Conservation (phyloP, 2,329 filamentous ascomycete species). For the Lojkania enalia region DNA sequence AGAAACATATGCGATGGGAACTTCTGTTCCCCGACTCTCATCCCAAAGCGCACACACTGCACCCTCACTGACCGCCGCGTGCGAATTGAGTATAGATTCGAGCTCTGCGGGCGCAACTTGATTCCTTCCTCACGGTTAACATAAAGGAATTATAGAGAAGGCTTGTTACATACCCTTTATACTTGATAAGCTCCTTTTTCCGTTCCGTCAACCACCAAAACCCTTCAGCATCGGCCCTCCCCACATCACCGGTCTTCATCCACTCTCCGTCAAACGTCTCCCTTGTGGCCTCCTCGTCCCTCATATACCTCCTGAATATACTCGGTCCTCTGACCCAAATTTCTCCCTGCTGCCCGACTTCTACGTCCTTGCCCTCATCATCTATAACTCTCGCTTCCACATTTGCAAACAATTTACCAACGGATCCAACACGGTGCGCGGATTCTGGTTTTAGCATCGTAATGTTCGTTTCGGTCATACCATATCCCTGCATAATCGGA, state of each 20-base stretch:
- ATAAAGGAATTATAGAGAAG: background rate
- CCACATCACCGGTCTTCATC: slow-evolving; percentile 39
- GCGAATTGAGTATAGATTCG: slow-evolving; percentile 32
- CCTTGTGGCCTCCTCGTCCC: slow-evolving; percentile 27
- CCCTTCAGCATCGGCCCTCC: slow-evolving; percentile 30
- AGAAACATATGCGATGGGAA: slow-evolving; percentile 36
- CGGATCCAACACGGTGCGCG: slow-evolving; percentile 16
- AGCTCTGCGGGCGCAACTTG: slow-evolving; percentile 41
- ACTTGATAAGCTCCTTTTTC: slow-evolving; percentile 42
- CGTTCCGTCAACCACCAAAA: slow-evolving; percentile 38
- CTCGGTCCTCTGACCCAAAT: slow-evolving; percentile 30
- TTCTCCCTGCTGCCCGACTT: slow-evolving; percentile 30
- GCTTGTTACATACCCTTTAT: slow-evolving; percentile 24
- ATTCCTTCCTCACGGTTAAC: slow-evolving; percentile 11
- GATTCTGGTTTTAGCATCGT: slow-evolving; percentile 18
- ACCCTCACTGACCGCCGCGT: slow-evolving; percentile 31
- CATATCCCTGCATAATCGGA: slow-evolving; percentile 26
- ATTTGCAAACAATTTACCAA: slow-evolving; percentile 21
- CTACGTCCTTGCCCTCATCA: slow-evolving; percentile 31
- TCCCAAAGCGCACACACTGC: slow-evolving; percentile 37
- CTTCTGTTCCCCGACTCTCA: slow-evolving; percentile 28
- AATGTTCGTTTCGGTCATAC: slow-evolving; percentile 25
- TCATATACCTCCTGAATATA: slow-evolving; percentile 34
- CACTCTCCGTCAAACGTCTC: slow-evolving; percentile 32
- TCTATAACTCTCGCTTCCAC: slow-evolving; percentile 34